These are phyloP conservation scores for Macrolepiota dolichaula DNA, from an alignment of 768 basidiomycete species.

Conservation along the genomic window DNA sequence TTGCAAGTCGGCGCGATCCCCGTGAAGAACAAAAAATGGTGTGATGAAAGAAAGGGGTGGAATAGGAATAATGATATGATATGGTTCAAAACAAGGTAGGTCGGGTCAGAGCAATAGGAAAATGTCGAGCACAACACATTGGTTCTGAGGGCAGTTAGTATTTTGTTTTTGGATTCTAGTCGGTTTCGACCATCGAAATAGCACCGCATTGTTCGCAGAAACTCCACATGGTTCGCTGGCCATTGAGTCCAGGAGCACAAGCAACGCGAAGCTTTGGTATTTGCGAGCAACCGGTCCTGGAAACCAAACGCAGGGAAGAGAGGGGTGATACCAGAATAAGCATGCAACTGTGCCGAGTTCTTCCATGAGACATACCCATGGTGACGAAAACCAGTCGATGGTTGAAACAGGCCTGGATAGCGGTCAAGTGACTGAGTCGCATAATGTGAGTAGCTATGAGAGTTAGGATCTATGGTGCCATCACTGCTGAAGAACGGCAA, in stretches of 20 bases:
- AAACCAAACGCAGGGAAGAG: neutral
- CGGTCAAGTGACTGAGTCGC: conserved; percentile 31
- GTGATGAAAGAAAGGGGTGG: neutral
- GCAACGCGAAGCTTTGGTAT: conserved; percentile 83
- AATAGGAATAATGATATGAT: conserved; percentile 11
- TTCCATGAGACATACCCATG: conserved; percentile 55
- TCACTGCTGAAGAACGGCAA: conserved; percentile 45
- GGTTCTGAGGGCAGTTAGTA: neutral
- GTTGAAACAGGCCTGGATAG: conserved; percentile 63
- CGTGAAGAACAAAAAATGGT: neutral
- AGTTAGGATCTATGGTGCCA: conserved; percentile 45
- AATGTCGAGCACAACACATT: neutral
- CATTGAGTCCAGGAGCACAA: conserved; percentile 65
- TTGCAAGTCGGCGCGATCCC: neutral
- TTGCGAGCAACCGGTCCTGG: conserved; percentile 67
- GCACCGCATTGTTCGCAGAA: conserved; percentile 88
- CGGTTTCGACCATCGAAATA: conserved; percentile 82
- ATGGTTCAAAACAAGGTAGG: neutral
- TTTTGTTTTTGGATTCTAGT: conserved; percentile 33
- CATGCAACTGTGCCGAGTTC: conserved; percentile 9
- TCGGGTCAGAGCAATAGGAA: neutral
- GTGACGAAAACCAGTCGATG: conserved; percentile 55
- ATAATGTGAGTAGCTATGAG: conserved; percentile 40
- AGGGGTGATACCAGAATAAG: neutral
- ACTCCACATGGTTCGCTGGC: conserved; percentile 82